Percentiles rank a stretch among this genome's conserved stretches.
Evolutionary conservation across 2,329 filamentous ascomycete genomes (phyloP).

Genomic region (Phaeoacremonium minimum): DNA sequence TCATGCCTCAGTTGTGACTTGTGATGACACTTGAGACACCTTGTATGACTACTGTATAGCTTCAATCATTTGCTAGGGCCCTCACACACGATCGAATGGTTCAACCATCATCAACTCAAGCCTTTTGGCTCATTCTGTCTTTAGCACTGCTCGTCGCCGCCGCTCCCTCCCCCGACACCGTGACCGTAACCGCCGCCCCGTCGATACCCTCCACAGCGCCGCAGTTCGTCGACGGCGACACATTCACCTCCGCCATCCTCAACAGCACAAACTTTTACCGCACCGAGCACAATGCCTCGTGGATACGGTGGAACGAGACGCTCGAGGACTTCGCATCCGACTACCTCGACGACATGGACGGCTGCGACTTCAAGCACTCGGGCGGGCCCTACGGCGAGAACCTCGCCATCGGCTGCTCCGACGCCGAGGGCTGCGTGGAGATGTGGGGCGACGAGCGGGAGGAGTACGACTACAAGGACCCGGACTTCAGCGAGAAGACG

Average conservation of each 20-base stretch:
- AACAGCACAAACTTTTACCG: constrained; percentile 66
- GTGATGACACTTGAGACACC: too few relatives aligned
- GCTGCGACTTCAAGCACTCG: constrained; percentile 49
- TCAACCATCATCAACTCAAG: not conserved
- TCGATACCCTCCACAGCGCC: constrained; percentile 29
- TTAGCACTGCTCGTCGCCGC: not conserved
- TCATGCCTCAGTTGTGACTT: too few relatives aligned
- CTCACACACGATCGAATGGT: too few relatives aligned
- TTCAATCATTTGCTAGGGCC: too few relatives aligned
- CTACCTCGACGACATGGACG: constrained; percentile 36
- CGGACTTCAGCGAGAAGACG: constrained; percentile 53
- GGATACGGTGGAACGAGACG: constrained; percentile 61
- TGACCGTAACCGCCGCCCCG: constrained; percentile 26
- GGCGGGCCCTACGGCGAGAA: constrained; percentile 70
- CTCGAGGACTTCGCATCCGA: constrained; percentile 49
- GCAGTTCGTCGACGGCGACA: constrained; percentile 23
- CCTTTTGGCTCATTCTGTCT: not conserved
- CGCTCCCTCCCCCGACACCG: constrained; percentile 3
- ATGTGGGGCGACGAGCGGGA: constrained; percentile 61
- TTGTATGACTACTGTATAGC: not conserved
- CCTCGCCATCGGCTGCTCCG: constrained; percentile 62
- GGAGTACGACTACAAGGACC: constrained; percentile 53
- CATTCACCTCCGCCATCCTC: constrained; percentile 53
- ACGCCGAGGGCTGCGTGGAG: constrained; percentile 54
- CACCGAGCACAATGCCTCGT: constrained; percentile 52